phyloP scores from a whole-genome alignment of 768 basidiomycete species.

The Kwoniella pini region DNA sequence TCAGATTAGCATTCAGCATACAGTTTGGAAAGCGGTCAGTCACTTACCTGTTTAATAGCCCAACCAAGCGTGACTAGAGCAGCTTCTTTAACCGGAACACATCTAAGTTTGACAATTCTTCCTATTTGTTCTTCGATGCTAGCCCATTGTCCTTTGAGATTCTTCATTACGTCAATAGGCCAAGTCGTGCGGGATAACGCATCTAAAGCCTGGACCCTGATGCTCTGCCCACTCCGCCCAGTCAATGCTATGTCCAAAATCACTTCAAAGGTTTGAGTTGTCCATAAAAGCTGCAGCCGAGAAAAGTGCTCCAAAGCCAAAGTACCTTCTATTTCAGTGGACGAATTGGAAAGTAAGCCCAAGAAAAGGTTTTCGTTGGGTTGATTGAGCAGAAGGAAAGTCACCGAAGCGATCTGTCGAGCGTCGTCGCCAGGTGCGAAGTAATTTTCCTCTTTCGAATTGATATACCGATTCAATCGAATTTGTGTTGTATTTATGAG shows the following conservation, averaged over 20 bases:
- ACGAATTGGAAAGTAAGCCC: neutral
- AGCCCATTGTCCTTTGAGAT: neutral
- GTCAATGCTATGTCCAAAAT: conserved; percentile 20
- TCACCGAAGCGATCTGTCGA: neutral
- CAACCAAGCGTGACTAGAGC: conserved; percentile 30
- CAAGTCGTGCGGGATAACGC: conserved; percentile 9
- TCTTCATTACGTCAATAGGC: neutral
- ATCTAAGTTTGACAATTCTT: neutral
- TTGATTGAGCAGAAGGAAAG: neutral
- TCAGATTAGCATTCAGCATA: too few relatives aligned
- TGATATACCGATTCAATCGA: too few relatives aligned
- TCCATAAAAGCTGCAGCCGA: neutral
- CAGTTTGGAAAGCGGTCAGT: neutral
- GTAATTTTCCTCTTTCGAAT: too few relatives aligned
- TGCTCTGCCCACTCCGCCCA: conserved; percentile 6
- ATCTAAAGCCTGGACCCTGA: conserved; percentile 23
- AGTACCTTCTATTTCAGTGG: conserved; percentile 14
- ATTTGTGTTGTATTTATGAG: too few relatives aligned
- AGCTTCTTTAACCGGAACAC: conserved; percentile 40
- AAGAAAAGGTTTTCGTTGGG: neutral
- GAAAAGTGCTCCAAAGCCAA: conserved; percentile 15
- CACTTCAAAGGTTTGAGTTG: conserved; percentile 7
- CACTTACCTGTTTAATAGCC: conserved; percentile 14
- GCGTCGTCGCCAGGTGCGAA: conserved; percentile 6
- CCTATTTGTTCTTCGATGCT: neutral